Evolutionary conservation across 1,284 basidiomycete species (phyloP).

Genomic region (Ustilago vetiveriae): DNA sequence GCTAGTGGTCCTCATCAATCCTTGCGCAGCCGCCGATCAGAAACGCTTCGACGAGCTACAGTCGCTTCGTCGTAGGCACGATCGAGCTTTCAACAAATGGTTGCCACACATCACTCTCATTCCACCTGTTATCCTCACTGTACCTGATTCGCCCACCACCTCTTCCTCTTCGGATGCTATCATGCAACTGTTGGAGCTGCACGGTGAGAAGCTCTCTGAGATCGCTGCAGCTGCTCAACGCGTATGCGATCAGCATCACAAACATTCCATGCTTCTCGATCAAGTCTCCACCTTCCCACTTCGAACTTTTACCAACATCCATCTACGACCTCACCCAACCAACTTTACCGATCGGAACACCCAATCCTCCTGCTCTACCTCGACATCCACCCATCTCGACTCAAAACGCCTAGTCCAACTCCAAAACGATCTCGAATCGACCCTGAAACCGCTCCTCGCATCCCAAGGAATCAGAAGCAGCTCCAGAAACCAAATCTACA

Average conservation of each 20-base stretch:
- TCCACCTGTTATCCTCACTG: constrained; percentile 12
- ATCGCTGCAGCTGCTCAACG: neutral
- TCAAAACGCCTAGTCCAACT: constrained; percentile 11
- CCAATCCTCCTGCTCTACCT: neutral
- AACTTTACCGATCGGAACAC: constrained; percentile 15
- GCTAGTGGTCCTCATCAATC: constrained; percentile 11
- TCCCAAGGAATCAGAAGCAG: too few species aligned
- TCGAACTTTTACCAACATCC: constrained; percentile 17
- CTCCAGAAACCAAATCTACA: neutral
- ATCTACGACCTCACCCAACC: constrained; percentile 23
- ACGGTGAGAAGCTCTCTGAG: constrained; percentile 3
- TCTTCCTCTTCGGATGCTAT: too few species aligned
- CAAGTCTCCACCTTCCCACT: constrained; percentile 19
- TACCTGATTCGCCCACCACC: too few species aligned
- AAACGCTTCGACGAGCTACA: constrained; percentile 13
- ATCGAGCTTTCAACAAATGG: constrained; percentile 22
- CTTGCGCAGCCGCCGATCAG: constrained; percentile 1
- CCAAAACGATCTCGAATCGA: neutral
- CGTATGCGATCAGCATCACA: neutral
- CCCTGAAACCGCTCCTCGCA: constrained; percentile 1
- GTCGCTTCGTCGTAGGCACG: constrained; percentile 8
- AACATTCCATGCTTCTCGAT: constrained; percentile 18
- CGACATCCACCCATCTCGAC: neutral
- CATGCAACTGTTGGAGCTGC: neutral
- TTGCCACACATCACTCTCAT: constrained; percentile 32